A percentile compares a stretch with the other conserved stretches of the same genome.
phyloP scores from a whole-genome alignment of 306 rosid species.

The Oxytropis ochrocephala region DNA sequence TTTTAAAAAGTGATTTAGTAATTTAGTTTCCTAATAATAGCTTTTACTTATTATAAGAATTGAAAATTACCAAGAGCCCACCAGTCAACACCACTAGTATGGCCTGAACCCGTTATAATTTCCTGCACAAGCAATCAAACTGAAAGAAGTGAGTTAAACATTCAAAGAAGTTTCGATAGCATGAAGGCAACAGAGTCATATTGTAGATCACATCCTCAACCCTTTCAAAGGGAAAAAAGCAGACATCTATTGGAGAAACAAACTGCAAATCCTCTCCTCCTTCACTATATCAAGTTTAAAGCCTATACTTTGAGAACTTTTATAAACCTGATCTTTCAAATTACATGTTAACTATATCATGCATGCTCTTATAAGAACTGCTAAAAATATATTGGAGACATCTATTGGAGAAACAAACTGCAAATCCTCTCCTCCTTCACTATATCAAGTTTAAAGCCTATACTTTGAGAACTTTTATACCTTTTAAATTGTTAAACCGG shows the following conservation, averaged over 20 bases:
- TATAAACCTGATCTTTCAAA: background rate
- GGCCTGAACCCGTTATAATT: constrained; percentile 90
- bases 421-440: too few species aligned
- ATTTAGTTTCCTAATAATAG: background rate
- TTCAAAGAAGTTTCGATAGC: background rate
- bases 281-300: too few species aligned
- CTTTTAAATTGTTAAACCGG: background rate
- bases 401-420: too few species aligned
- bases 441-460: too few species aligned
- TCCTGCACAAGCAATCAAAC: constrained; percentile 53
- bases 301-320: too few species aligned
- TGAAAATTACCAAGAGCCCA: constrained; percentile 88
- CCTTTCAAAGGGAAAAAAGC: too few species aligned
- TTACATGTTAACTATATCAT: background rate
- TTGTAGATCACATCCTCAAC: too few species aligned
- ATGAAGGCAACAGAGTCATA: background rate
- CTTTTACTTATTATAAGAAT: background rate
- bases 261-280: too few species aligned
- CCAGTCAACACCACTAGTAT: constrained; percentile 98
- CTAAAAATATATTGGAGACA: background rate
- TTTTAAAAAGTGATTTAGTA: background rate
- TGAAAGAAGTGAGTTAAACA: background rate
- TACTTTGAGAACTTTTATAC: too few species aligned
- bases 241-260: too few species aligned
- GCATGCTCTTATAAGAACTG: too few species aligned